Evolutionary conservation across 257 asterid species (phyloP), one percentile per base, ranked within the genome.

Genomic region (Ligustrum vulgare): DNA sequence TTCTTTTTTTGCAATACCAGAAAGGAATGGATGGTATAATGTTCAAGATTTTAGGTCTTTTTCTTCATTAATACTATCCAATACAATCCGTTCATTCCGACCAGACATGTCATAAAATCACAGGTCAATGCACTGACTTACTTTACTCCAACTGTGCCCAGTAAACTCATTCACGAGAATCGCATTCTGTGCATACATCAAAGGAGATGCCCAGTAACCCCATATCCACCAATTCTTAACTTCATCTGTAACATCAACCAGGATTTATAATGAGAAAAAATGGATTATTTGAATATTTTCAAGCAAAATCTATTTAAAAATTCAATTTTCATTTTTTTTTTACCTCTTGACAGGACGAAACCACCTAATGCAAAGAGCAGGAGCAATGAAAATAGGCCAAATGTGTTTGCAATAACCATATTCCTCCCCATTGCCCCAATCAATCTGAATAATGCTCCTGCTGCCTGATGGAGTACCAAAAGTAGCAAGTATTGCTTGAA

Each of bases 221-320:
- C 97, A 91, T 62, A 84, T 11, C 96, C 93, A 91, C 97, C 97
- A 91, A 23, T 72, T 73, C 87, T 88, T 90, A 31, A 91, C 84
- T 79, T 82, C 70, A 11, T 74, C 96, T 89, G 77, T 72, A 62
- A 25, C 75, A 47, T 41, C 36, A 37, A 22, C 70, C 13, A 68
- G 9, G 47, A 60, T 10, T 25, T 22, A 51, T n/a, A 18, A 69
- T 75, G 34, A 75, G 74, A 75, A 25, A 47, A 31, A 36, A 34
- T 47, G 13, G 54, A 47, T 22, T 45, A 43, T 58, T 25, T 9
- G 12, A 36, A 16, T 10, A 60, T 25, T 23, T 2, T 9, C 47
- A 47, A 51, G 33, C 47, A 47, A 51, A 39, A 69, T 49, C 33
- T 18, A 72, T 36, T 75, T 43, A 11, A 67, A 49, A 33, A 75